Conservation (phyloP, 1,284 basidiomycete genomes). For the Moesziomyces antarcticus region DNA sequence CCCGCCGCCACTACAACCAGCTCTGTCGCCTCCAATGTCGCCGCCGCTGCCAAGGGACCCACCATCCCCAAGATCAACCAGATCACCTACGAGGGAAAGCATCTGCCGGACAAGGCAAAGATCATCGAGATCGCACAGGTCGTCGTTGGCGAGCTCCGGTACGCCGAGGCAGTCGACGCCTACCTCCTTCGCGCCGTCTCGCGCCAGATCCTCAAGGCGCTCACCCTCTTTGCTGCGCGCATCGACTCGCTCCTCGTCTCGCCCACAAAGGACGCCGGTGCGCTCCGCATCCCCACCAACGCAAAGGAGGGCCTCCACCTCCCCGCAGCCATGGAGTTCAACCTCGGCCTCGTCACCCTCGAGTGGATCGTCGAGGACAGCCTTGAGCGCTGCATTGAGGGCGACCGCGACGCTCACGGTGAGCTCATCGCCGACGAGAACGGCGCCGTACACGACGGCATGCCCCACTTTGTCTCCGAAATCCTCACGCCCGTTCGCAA, state of each 20-base stretch:
- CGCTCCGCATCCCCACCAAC: conserved; percentile 53
- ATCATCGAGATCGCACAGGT: conserved; percentile 61
- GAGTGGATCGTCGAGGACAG: conserved; percentile 66
- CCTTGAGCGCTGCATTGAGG: conserved; percentile 65
- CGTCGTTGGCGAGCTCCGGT: conserved; percentile 61
- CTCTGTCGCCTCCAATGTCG: conserved; percentile 43
- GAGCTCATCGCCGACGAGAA: conserved; percentile 53
- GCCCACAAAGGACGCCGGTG: conserved; percentile 48
- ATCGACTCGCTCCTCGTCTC: conserved; percentile 65
- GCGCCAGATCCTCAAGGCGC: conserved; percentile 62
- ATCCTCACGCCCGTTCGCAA: conserved; percentile 65
- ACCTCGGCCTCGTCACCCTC: conserved; percentile 62
- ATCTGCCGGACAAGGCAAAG: conserved; percentile 56
- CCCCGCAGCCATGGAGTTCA: conserved; percentile 64
- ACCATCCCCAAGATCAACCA: conserved; percentile 51
- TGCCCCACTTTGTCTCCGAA: conserved; percentile 65
- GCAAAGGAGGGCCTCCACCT: conserved; percentile 53
- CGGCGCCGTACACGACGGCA: conserved; percentile 46
- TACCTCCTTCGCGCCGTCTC: conserved; percentile 65
- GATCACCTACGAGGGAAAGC: conserved; percentile 59
- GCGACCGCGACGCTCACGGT: conserved; percentile 49
- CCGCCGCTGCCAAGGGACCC: conserved; percentile 43
- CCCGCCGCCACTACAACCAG: conserved; percentile 15
- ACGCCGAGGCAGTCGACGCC: conserved; percentile 57
- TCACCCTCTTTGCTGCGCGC: conserved; percentile 64